These are phyloP conservation scores for Hypoxylon sp. DNA, from an alignment of 2,329 filamentous ascomycete genomes.

Conservation along the genomic window DNA sequence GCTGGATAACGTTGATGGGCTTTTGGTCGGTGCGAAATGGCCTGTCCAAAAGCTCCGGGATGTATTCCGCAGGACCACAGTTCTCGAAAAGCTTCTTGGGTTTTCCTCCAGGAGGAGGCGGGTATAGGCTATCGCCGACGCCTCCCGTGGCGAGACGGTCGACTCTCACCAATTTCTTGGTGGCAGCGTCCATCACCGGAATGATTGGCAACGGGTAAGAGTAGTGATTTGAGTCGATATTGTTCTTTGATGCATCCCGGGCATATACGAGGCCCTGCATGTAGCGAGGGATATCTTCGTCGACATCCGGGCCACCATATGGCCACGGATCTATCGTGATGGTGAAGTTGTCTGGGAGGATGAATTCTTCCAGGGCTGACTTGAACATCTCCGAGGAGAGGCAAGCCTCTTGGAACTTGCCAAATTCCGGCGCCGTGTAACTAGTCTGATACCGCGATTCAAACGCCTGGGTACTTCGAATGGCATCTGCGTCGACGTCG, in stretches of 20 bases:
- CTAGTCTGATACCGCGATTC: constrained; percentile 55
- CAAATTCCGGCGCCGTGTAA: constrained; percentile 58
- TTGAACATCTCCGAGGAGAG: constrained; percentile 61
- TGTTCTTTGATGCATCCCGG: constrained; percentile 58
- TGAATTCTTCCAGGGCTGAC: constrained; percentile 62
- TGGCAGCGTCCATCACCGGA: constrained; percentile 69
- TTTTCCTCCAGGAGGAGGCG: constrained; percentile 53
- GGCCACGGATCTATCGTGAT: constrained; percentile 74
- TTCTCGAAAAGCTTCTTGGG: constrained; percentile 63
- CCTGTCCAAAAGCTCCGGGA: constrained; percentile 63
- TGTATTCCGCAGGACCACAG: constrained; percentile 59
- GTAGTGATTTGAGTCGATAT: constrained; percentile 72
- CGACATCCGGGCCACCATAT: constrained; percentile 65
- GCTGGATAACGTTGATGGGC: constrained; percentile 79
- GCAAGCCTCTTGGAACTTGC: constrained; percentile 57
- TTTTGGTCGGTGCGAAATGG: constrained; percentile 69
- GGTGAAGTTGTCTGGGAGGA: constrained; percentile 60
- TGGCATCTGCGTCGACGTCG: constrained; percentile 52
- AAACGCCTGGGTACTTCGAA: constrained; percentile 50
- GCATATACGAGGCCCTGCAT: constrained; percentile 67
- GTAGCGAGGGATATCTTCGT: constrained; percentile 57
- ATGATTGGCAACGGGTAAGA: constrained; percentile 71
- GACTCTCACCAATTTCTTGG: constrained; percentile 67
- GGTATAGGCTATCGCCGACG: constrained; percentile 60
- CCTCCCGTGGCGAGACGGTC: constrained; percentile 68